Conservation (phyloP, 1,284 basidiomycete species). For the Leccinum insolens region DNA sequence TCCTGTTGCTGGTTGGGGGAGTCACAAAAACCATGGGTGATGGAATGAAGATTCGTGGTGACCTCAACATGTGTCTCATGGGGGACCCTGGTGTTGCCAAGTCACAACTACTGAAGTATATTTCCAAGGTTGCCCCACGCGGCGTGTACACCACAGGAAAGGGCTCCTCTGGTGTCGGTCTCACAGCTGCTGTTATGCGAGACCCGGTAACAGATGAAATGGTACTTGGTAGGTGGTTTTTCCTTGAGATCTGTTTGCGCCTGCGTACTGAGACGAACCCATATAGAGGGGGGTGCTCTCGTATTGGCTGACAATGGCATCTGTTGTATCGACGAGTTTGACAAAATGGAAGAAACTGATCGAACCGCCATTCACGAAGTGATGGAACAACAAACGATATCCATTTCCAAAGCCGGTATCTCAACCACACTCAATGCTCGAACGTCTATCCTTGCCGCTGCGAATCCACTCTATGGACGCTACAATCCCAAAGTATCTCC, state of each 20-base stretch:
- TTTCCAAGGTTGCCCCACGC: slow-evolving; percentile 96
- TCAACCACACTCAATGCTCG: slow-evolving; percentile 99
- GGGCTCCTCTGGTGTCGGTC: slow-evolving; percentile 96
- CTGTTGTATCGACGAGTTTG: slow-evolving; percentile 99
- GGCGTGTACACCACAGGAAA: slow-evolving; percentile 99
- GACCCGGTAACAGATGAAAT: slow-evolving; percentile 99
- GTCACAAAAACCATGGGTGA: slow-evolving; percentile 95
- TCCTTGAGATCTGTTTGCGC: not conserved
- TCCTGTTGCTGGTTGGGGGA: slow-evolving; percentile 93
- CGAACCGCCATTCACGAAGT: slow-evolving; percentile 99
- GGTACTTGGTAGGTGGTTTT: slow-evolving; percentile 80
- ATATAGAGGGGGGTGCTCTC: slow-evolving; percentile 94
- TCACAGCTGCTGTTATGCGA: slow-evolving; percentile 98
- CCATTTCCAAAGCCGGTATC: slow-evolving; percentile 99
- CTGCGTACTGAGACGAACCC: slow-evolving; percentile 11
- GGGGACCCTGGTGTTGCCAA: slow-evolving; percentile 99
- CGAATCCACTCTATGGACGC: slow-evolving; percentile 96
- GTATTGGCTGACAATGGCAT: slow-evolving; percentile 99
- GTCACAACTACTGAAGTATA: slow-evolving; percentile 97
- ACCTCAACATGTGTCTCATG: slow-evolving; percentile 98
- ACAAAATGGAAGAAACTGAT: slow-evolving; percentile 99
- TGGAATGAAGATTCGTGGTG: slow-evolving; percentile 98
- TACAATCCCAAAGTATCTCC: slow-evolving; percentile 98
- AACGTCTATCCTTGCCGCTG: slow-evolving; percentile 96
- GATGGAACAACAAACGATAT: slow-evolving; percentile 99